Evolutionary conservation across 352 stramenopile species (phyloP).

Genomic region (Globisporangium emineosum): DNA sequence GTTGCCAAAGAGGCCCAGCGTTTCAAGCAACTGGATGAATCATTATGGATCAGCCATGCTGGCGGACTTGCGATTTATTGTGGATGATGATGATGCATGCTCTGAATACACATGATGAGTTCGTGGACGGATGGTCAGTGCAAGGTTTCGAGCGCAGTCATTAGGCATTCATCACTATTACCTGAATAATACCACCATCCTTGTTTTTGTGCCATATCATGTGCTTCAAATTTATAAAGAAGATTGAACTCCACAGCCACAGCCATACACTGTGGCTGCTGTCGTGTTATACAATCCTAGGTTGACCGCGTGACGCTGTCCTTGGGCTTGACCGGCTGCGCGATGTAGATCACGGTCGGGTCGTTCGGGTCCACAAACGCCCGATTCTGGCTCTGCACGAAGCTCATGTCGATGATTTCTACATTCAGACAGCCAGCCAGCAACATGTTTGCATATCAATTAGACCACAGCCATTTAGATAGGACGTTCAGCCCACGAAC

Average conservation of each 20-base stretch:
- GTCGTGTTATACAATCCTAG: not conserved
- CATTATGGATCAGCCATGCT: too few species aligned
- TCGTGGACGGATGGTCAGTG: too few species aligned
- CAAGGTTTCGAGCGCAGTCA: too few species aligned
- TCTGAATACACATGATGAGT: too few species aligned
- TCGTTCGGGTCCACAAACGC: conserved; percentile 87
- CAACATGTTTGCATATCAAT: not conserved
- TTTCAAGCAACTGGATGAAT: too few species aligned
- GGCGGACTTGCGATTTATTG: too few species aligned
- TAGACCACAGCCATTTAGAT: not conserved
- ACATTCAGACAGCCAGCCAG: not conserved
- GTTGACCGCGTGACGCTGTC: conserved; percentile 11
- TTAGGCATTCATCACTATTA: too few species aligned
- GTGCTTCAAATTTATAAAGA: not conserved
- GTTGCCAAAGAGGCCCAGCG: too few species aligned
- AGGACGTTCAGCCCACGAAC: too few species aligned
- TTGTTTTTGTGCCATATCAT: not conserved
- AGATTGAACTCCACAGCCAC: not conserved
- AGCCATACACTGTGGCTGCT: not conserved
- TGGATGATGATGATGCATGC: too few species aligned
- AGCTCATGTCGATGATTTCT: conserved; percentile 68
- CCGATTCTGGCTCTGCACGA: conserved; percentile 78
- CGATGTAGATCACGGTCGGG: conserved; percentile 80
- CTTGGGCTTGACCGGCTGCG: conserved; percentile 51
- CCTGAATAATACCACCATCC: too few species aligned